Evolutionary conservation across 2,329 filamentous ascomycete species (phyloP).

Genomic region (Beauveria medogensis): DNA sequence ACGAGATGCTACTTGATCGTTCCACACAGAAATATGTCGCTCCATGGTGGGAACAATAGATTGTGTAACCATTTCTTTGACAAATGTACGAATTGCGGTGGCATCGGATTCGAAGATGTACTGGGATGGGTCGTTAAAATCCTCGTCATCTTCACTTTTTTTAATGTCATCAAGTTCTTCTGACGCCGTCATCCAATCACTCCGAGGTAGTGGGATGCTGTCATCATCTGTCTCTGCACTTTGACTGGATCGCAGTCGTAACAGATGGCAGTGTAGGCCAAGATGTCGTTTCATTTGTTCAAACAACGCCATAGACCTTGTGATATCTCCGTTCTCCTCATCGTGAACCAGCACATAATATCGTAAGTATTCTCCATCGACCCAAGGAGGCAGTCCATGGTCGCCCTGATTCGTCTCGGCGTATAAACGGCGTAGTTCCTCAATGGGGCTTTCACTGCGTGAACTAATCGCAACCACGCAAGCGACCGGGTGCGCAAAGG

Average conservation of each 20-base stretch:
- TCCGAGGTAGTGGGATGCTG: slow-evolving; percentile 69
- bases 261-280: slow-evolving; percentile 86
- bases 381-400: slow-evolving; percentile 69
- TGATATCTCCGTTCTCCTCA: slow-evolving; percentile 89
- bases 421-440: slow-evolving; percentile 78
- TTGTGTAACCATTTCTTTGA: slow-evolving; percentile 91
- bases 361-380: slow-evolving; percentile 82
- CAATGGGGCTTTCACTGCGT: slow-evolving; percentile 72
- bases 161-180: slow-evolving; percentile 75
- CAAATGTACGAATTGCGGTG: slow-evolving; percentile 77
- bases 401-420: slow-evolving; percentile 73
- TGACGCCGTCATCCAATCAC: slow-evolving; percentile 80
- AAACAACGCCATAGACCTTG: slow-evolving; percentile 80
- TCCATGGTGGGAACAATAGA: slow-evolving; percentile 97
- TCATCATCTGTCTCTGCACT: slow-evolving; percentile 89
- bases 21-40: slow-evolving; percentile 83
- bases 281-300: slow-evolving; percentile 99
- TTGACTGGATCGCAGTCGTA: slow-evolving; percentile 75
- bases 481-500: slow-evolving; percentile 88
- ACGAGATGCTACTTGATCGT: slow-evolving; percentile 90
- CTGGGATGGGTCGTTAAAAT: slow-evolving; percentile 62
- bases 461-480: slow-evolving; percentile 95
- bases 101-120: slow-evolving; percentile 91
- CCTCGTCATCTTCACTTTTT: slow-evolving; percentile 56
- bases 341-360: slow-evolving; percentile 97